phyloP scores from a whole-genome alignment of 2,329 filamentous ascomycete species.

The Pseudogymnoascus sp. region DNA sequence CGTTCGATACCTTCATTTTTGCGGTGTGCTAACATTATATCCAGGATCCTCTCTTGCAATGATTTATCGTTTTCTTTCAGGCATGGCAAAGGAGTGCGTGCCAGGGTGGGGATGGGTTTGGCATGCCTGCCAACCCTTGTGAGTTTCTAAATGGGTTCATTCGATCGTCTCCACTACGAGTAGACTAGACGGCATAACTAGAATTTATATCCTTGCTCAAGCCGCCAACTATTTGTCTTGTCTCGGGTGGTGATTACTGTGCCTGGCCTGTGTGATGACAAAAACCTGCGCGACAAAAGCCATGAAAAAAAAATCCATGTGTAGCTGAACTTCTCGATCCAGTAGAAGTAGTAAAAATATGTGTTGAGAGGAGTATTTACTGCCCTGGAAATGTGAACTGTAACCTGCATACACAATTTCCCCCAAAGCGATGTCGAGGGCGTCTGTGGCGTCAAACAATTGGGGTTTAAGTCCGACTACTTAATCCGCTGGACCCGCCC shows the following conservation, averaged over 20 bases:
- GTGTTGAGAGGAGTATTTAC: neutral
- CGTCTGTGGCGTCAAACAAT: slow-evolving; percentile 6
- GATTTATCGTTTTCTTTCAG: slow-evolving; percentile 15
- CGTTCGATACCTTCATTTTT: neutral
- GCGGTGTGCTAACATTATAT: slow-evolving; percentile 16
- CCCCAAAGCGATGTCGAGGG: neutral
- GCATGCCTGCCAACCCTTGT: neutral
- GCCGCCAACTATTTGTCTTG: neutral
- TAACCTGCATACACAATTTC: neutral
- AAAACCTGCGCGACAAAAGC: neutral
- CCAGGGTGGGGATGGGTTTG: neutral
- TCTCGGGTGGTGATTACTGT: neutral
- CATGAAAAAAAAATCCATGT: neutral
- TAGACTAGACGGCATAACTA: neutral
- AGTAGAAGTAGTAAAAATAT: neutral
- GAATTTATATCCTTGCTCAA: neutral
- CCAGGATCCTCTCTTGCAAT: slow-evolving; percentile 29
- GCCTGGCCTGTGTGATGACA: neutral
- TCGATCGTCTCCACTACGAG: neutral
- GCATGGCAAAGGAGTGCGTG: neutral
- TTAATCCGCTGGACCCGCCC: neutral
- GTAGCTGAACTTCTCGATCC: neutral
- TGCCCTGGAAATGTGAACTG: neutral
- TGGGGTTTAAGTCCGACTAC: slow-evolving; percentile 1
- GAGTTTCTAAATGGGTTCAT: neutral